phyloP scores from a whole-genome alignment of 805 yeast species.

The Candida saitoana region DNA sequence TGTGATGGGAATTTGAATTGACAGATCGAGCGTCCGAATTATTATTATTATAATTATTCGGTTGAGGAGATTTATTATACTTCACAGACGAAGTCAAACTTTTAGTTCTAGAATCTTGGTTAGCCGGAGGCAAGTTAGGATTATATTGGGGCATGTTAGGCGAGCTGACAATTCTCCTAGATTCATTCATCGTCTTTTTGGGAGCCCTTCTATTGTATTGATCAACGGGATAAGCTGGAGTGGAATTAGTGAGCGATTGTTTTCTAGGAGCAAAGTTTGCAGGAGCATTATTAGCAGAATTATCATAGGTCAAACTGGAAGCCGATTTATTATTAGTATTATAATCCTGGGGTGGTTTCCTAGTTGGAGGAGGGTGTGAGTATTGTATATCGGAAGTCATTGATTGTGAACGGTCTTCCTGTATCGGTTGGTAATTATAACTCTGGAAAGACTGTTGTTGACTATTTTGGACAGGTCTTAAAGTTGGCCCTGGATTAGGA shows the following conservation, averaged over 20 bases:
- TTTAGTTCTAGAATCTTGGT: conserved; percentile 22
- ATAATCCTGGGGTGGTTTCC: conserved; percentile 3
- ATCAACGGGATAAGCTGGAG: conserved; percentile 10
- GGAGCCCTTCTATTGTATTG: conserved; percentile 5
- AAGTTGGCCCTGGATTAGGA: conserved; percentile 1
- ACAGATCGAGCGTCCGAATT: too few species aligned
- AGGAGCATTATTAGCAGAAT: conserved; percentile 1
- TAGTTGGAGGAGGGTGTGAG: conserved; percentile 1
- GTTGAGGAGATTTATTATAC: conserved; percentile 5
- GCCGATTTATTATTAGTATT: not conserved
- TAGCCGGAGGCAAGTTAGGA: conserved; percentile 2
- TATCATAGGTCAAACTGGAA: conserved; percentile 1
- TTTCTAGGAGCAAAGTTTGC: conserved; percentile 9
- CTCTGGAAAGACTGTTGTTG: not conserved
- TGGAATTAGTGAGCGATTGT: conserved; percentile 15
- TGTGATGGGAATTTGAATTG: conserved; percentile 21
- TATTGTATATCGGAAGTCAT: not conserved
- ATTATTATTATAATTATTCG: conserved; percentile 1
- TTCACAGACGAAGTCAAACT: conserved; percentile 23
- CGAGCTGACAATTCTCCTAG: conserved; percentile 29
- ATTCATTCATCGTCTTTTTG: conserved; percentile 13
- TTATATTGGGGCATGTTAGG: conserved; percentile 18
- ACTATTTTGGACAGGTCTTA: not conserved
- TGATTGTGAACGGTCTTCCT: not conserved
- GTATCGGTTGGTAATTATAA: not conserved